Evolutionary conservation across 768 basidiomycete species (phyloP).

Genomic region (Podaxis carcinomalis): DNA sequence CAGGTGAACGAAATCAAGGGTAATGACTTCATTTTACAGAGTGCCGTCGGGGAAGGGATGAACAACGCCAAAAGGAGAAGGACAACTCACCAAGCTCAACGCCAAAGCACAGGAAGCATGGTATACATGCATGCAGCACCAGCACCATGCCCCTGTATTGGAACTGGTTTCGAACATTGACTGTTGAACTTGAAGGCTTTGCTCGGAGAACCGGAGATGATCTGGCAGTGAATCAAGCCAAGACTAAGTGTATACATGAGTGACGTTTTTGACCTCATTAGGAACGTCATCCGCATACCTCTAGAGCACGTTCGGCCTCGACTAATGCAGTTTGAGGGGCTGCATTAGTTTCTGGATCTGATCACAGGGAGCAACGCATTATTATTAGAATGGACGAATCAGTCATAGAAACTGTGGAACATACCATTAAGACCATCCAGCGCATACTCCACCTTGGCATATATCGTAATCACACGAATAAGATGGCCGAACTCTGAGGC

Average conservation of each 20-base stretch:
- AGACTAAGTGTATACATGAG: slow-evolving; percentile 30
- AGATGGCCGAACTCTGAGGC: slow-evolving; percentile 76
- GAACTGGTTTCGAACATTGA: slow-evolving; percentile 79
- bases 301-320: slow-evolving; percentile 41
- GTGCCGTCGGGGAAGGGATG: slow-evolving; percentile 8
- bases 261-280: slow-evolving; percentile 15
- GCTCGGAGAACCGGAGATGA: slow-evolving; percentile 65
- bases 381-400: slow-evolving; percentile 5
- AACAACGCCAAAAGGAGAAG: neutral
- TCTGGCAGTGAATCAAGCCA: slow-evolving; percentile 70
- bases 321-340: slow-evolving; percentile 30
- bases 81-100: slow-evolving; percentile 52
- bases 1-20: slow-evolving; percentile 7
- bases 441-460: slow-evolving; percentile 53
- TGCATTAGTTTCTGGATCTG: slow-evolving; percentile 30
- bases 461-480: slow-evolving; percentile 63
- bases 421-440: slow-evolving; percentile 50
- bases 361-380: slow-evolving; percentile 10
- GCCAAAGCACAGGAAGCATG: slow-evolving; percentile 67
- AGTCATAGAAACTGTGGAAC: slow-evolving; percentile 16
- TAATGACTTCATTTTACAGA: slow-evolving; percentile 4
- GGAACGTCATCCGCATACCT: slow-evolving; percentile 27
- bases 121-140: slow-evolving; percentile 68
- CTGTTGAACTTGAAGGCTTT: slow-evolving; percentile 63
- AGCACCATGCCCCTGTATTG: slow-evolving; percentile 80